Percentiles rank a stretch among this genome's conserved stretches.
Conservation (phyloP, 352 stramenopile species). For the Phytophthora sp. region DNA sequence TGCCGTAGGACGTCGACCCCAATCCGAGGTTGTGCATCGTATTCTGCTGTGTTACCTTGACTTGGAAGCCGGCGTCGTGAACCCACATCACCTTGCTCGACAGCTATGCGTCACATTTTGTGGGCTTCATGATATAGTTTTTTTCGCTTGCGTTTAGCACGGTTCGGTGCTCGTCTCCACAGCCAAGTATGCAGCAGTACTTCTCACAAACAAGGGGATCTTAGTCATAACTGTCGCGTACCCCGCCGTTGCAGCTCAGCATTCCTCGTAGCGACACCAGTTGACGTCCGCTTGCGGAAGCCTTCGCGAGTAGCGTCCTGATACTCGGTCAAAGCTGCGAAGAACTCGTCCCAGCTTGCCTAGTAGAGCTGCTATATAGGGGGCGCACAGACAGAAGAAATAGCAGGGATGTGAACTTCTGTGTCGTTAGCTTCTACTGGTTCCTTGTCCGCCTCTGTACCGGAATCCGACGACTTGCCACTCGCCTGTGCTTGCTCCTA, state of each 20-base stretch:
- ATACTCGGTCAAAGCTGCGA: neutral
- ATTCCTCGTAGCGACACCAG: neutral
- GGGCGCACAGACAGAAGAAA: neutral
- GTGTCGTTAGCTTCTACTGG: neutral
- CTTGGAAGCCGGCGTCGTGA: too few relatives aligned
- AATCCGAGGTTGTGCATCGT: too few relatives aligned
- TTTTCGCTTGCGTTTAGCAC: neutral
- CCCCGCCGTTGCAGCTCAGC: neutral
- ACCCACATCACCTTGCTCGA: too few relatives aligned
- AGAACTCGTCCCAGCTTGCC: neutral
- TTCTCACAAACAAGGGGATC: neutral
- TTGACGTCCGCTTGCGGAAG: neutral
- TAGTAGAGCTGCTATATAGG: neutral
- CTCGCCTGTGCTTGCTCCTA: too few relatives aligned
- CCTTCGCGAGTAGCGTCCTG: neutral
- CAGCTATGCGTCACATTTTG: neutral
- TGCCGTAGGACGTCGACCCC: too few relatives aligned
- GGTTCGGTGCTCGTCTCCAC: constrained; percentile 1
- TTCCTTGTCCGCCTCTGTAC: too few relatives aligned
- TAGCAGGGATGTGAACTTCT: neutral
- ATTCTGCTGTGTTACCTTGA: too few relatives aligned
- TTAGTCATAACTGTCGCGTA: neutral
- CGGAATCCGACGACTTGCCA: too few relatives aligned
- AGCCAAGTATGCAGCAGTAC: constrained; percentile 2
- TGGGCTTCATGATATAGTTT: constrained; percentile 17